Percentiles rank a stretch among this genome's conserved stretches.
phyloP scores from a whole-genome alignment of 1,284 basidiomycete species.

The Sporisorium reilianum region DNA sequence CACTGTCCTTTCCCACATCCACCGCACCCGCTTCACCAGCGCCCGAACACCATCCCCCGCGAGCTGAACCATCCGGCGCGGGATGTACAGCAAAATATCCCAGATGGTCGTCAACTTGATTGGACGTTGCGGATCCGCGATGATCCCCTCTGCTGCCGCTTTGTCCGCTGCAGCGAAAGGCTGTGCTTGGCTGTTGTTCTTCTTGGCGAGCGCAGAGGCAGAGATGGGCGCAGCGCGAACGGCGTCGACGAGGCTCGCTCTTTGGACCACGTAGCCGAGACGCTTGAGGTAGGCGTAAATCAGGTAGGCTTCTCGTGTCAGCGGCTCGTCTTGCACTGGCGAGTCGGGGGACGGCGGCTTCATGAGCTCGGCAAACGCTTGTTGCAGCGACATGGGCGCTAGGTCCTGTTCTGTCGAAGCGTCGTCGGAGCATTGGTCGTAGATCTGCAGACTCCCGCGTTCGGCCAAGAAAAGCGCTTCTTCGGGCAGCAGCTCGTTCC shows the following conservation, averaged over 20 bases:
- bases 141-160: constrained; percentile 20
- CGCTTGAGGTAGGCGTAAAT: constrained; percentile 92
- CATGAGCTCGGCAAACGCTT: constrained; percentile 86
- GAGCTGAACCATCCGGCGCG: constrained; percentile 44
- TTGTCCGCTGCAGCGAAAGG: not conserved
- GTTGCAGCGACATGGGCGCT: constrained; percentile 83
- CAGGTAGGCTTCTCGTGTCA: constrained; percentile 85
- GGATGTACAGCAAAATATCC: constrained; percentile 51
- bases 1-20: constrained; percentile 5
- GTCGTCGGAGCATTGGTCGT: constrained; percentile 25
- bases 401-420: constrained; percentile 71
- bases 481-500: constrained; percentile 86
- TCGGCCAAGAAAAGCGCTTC: constrained; percentile 93
- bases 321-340: constrained; percentile 76
- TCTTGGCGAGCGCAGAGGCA: constrained; percentile 16
- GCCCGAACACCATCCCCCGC: constrained; percentile 10
- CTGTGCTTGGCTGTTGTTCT: constrained; percentile 8
- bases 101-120: constrained; percentile 49
- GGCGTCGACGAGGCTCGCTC: constrained; percentile 71
- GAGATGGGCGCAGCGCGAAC: constrained; percentile 36
- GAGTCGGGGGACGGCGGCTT: not conserved
- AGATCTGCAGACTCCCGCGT: constrained; percentile 62
- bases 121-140: constrained; percentile 53
- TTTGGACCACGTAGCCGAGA: constrained; percentile 87
- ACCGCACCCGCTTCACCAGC: constrained; percentile 2